Base-by-base conservation (phyloP, 2,329 filamentous ascomycete species). In the Conoideocrella luteorostrata region DNA sequence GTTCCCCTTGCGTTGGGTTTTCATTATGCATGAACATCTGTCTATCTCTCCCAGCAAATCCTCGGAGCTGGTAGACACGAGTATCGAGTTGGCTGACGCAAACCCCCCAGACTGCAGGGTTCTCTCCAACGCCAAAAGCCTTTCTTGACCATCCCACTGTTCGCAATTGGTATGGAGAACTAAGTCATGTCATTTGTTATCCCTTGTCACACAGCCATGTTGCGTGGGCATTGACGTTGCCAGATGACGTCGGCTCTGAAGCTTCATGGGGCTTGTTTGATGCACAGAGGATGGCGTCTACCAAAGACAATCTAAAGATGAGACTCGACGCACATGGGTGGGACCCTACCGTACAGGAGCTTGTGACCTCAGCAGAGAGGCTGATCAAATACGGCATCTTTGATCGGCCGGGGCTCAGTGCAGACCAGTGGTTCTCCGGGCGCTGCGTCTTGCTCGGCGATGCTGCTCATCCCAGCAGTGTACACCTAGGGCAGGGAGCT, bases 371-470 rank as follows among this genome's bases (percentile, higher is more conserved):
- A 3, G 46, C 54, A 6, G 51, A 56, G 43, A 45, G 54, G 10
- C 46, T 57, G 17, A 52, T 56, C 45, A 56, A 54, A 24, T 57
- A 51, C 26, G 54, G 55, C 26, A 41, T 57, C 13, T 57, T 52
- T 38, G 65, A 57, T 38, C 49, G 55, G 5, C 38, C 41, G 4
- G 53, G 54, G 41, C 39, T 57, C 21, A 35, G 42, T 9, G 41
- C 51, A 3, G 40, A 47, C n/a, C 43, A 54, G 32, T 57, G 55
- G 55, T 50, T 47, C 33, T 50, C 48, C 11, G 44, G 41, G n/a
- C 51, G 52, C 5, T 51, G 49, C 26, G 50, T 54, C 18, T 41
- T 56, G 20, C 47, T 53, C 9, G 53, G 52, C 10, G 54, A 56
- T 36, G 52, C 54, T 7, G 54, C 53, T 18, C 55, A 56, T 45